Evolutionary conservation across 257 asterid genomes (phyloP), one percentile per base, ranked within the genome.

Genomic region (Scutellaria baicalensis): DNA sequence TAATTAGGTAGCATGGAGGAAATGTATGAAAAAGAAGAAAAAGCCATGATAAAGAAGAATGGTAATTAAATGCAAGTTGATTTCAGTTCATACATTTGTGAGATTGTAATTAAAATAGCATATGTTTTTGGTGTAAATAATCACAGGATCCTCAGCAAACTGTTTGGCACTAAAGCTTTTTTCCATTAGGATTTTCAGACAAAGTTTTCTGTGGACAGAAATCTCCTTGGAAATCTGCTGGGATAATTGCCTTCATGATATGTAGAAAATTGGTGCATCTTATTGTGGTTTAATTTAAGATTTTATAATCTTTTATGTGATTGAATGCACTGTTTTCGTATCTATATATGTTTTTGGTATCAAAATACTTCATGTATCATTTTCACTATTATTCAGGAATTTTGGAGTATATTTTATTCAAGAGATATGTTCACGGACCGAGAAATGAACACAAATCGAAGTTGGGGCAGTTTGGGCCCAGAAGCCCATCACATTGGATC

Each of bases 161-260:
- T 45, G 31, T 27, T 23, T 63, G 68, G 39, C 12, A 13, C 35
- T 43, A 8, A 21, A 23, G 23, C 68, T 16, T 48, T 38, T 31
- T 52, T n/a, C n/a, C 12, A 33, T 14, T 47, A 33, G 8, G 33
- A 27, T 65, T 31, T n/a, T 65, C 14, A 20, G 51, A 55, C 7
- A 35, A 64, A 50, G 35, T n/a, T 9, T 18, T 16, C 33, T 49
- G 71, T 49, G 60, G 71, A 20, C 50, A 49, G 60, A 56, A 49
- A 11, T 23, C 49, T 36, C 70, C 59, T 65, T 48, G 70, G 70
- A 65, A 65, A 66, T 50, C 17, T 16, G 61, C 59, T 31, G 5
- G 48, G 61, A 11, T 66, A n/a, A n/a, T 66, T 66, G 61, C 61
- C 38, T 66, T 18, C n/a, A n/a, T n/a, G n/a, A n/a, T n/a, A n/a